Percentiles rank a stretch among this genome's conserved stretches.
Conservation (phyloP, 1,284 basidiomycete genomes). For the Pascua guehoae region DNA sequence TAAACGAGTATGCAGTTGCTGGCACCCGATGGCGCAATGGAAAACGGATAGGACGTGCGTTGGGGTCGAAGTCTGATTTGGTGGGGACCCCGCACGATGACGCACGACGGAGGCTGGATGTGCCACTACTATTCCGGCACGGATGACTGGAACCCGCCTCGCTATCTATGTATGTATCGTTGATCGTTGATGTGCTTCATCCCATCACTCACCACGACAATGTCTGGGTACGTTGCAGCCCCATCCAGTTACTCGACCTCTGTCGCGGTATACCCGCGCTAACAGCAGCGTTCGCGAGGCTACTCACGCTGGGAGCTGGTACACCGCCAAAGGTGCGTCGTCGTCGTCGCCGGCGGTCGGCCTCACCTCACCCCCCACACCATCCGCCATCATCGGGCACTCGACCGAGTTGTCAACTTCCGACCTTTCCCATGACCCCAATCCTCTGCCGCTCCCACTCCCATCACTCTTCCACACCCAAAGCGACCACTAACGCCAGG, state of each 20-base stretch:
- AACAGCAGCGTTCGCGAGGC: slow-evolving; percentile 53
- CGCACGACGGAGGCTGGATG: too few relatives aligned
- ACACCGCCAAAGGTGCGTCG: slow-evolving; percentile 64
- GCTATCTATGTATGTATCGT: too few relatives aligned
- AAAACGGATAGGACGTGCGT: too few relatives aligned
- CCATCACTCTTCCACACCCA: slow-evolving; percentile 62
- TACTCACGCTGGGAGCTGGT: slow-evolving; percentile 90
- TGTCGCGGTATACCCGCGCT: too few relatives aligned
- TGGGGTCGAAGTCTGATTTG: too few relatives aligned
- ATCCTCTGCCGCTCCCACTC: slow-evolving; percentile 53
- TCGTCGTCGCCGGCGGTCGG: not conserved
- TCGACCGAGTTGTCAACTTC: not conserved
- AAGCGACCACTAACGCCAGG: slow-evolving; percentile 62
- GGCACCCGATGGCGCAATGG: too few relatives aligned
- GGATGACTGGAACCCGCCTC: too few relatives aligned
- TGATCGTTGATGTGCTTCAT: not conserved
- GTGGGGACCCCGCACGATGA: too few relatives aligned
- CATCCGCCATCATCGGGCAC: too few relatives aligned
- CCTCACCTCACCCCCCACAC: too few relatives aligned
- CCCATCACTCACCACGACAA: slow-evolving; percentile 1
- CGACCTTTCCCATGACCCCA: not conserved
- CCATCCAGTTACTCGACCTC: not conserved
- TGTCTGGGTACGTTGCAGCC: slow-evolving; percentile 15
- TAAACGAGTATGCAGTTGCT: too few relatives aligned
- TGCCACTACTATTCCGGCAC: too few relatives aligned